Conservation (phyloP, 331 rosid genomes). For the Dryas integrifolia region DNA sequence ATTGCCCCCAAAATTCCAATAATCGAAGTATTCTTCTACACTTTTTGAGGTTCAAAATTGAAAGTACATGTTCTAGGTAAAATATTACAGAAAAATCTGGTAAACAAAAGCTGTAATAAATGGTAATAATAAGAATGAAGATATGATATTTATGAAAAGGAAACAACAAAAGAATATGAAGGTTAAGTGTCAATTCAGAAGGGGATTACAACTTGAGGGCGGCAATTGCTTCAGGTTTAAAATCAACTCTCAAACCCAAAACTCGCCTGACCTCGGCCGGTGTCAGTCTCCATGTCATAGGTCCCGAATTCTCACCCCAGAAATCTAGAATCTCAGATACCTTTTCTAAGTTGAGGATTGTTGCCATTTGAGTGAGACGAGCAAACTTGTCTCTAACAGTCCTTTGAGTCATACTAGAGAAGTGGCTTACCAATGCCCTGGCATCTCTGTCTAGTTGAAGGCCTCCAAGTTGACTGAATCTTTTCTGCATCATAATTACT, state of each 20-base stretch:
- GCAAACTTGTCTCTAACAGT: slow-evolving; percentile 96
- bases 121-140: slow-evolving; percentile 19
- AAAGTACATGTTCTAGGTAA: neutral
- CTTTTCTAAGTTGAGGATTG: slow-evolving; percentile 88
- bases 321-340: slow-evolving; percentile 94
- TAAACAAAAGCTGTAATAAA: slow-evolving; percentile 10
- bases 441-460: slow-evolving; percentile 96
- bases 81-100: neutral
- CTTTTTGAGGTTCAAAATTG: neutral
- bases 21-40: neutral
- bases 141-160: neutral
- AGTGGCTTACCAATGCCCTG: slow-evolving; percentile 91
- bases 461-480: slow-evolving; percentile 95
- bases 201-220: slow-evolving; percentile 68
- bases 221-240: slow-evolving; percentile 89
- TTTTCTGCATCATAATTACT: slow-evolving; percentile 97
- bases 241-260: slow-evolving; percentile 85
- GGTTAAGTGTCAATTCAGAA: neutral
- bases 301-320: slow-evolving; percentile 99
- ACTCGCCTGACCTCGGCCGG: slow-evolving; percentile 97
- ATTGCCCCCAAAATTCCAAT: neutral
- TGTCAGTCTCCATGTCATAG: slow-evolving; percentile 95
- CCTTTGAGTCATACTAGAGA: slow-evolving; percentile 88
- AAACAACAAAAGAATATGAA: slow-evolving; percentile 37
- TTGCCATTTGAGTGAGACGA: slow-evolving; percentile 94